phyloP scores from a whole-genome alignment of 1,284 basidiomycete species.

The Ceratobasidium sp. region DNA sequence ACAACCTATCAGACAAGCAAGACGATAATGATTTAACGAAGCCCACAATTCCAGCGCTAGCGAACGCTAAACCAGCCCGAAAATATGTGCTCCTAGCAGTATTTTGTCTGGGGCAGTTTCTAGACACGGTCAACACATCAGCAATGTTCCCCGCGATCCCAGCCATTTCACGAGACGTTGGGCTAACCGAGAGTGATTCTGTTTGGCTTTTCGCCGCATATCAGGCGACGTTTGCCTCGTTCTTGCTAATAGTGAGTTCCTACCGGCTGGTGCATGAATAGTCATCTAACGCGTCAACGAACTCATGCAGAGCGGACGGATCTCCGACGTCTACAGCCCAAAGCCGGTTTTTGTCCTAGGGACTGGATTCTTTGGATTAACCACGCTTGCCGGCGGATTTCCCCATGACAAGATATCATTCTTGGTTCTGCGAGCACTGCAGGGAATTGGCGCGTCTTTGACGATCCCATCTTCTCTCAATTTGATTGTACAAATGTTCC shows the following conservation, averaged over 20 bases:
- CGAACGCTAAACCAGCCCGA: slow-evolving; percentile 31
- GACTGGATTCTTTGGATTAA: slow-evolving; percentile 32
- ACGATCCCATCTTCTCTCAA: slow-evolving; percentile 60
- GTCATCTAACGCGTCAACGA: too few species aligned
- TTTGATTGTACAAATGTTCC: slow-evolving; percentile 60
- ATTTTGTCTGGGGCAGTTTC: slow-evolving; percentile 64
- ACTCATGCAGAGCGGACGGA: slow-evolving; percentile 32
- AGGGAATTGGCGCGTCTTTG: slow-evolving; percentile 56
- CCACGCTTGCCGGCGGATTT: slow-evolving; percentile 45
- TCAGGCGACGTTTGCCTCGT: slow-evolving; percentile 41
- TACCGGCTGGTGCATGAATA: too few species aligned
- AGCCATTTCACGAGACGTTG: slow-evolving; percentile 52
- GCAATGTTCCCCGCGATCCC: slow-evolving; percentile 64
- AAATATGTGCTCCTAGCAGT: slow-evolving; percentile 59
- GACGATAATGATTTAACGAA: not conserved
- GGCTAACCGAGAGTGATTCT: slow-evolving; percentile 42
- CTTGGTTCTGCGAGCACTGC: slow-evolving; percentile 45
- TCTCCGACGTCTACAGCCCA: slow-evolving; percentile 46
- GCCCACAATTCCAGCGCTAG: slow-evolving; percentile 27
- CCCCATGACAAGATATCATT: slow-evolving; percentile 38
- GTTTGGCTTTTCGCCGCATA: slow-evolving; percentile 47
- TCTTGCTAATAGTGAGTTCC: slow-evolving; percentile 41
- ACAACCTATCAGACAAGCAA: not conserved
- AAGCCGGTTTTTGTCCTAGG: slow-evolving; percentile 45
- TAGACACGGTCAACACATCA: slow-evolving; percentile 66